Evolutionary conservation across 1,284 basidiomycete species (phyloP), one percentile per base, ranked within the genome.

Genomic region (Marasmius oreades): DNA sequence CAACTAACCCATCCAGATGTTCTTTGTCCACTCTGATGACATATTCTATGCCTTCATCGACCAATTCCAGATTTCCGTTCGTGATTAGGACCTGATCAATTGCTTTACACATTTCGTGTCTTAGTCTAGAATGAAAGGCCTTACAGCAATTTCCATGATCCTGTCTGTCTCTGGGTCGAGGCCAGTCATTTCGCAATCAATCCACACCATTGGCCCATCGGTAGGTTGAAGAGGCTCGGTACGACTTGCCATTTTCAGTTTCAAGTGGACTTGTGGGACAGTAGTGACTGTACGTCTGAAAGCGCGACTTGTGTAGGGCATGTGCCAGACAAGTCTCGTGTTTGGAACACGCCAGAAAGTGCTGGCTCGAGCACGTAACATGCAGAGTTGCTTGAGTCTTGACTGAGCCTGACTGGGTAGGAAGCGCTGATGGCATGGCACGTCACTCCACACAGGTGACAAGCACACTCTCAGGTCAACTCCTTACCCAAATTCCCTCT

Each of bases 101-200:
- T 14, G 26, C 16, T 28, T 18, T 18, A 39, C 20, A 36, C 8
- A 31, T 20, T 18, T 39, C 24, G 23, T 61, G 22, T 5, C n/a
- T 48, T 4, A 16, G 33, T 50, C 37, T 20, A 57, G 23, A 10
- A 50, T 16, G n/a, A 45, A n/a, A 36, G n/a, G 34, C 59, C 68
- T 45, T 43, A 86, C 86, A 12, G 88, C 87, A 66, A 90, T 86
- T 67, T 94, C 92, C 3, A 94, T 67, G 23, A 94, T 81, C 56
- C 83, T 84, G 67, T 94, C 88, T 28, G 69, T 82, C 26, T 78
- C 75, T 3, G 78, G 77, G 64, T 88, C 71, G 22, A 80, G 70
- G 1, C 78, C 78, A 10, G 58, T 59, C 92, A 94, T 94, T 71
- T 94, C 92, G 65, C 91, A 92, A 68, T 94, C 92, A 51, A 94